A percentile compares a stretch with the other conserved stretches of the same genome.
Evolutionary conservation across 257 asterid species (phyloP).

Genomic region (Nyctanthes arbortristis): DNA sequence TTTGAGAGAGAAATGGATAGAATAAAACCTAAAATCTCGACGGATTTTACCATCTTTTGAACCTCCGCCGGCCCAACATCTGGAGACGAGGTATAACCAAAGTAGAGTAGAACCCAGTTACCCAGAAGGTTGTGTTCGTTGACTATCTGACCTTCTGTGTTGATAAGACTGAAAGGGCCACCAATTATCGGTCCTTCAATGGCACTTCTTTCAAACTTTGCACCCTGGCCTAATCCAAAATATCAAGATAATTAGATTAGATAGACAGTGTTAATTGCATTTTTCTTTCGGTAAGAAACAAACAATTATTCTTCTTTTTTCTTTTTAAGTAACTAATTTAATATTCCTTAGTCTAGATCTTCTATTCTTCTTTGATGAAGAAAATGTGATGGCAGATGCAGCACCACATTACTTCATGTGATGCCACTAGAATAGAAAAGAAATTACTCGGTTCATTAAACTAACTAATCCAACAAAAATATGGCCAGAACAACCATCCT

Average conservation of each 20-base stretch:
- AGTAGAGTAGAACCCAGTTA: slow-evolving; percentile 88
- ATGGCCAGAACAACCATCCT: not conserved
- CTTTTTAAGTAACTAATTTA: not conserved
- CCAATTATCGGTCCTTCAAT: slow-evolving; percentile 88
- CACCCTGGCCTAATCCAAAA: slow-evolving; percentile 68
- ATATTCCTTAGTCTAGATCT: not conserved
- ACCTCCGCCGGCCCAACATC: slow-evolving; percentile 97
- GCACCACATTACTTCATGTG: not conserved
- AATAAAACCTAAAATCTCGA: slow-evolving; percentile 64
- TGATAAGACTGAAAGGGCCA: slow-evolving; percentile 79
- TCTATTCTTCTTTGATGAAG: not conserved
- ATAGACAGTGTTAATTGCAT: not conserved
- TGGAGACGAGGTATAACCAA: slow-evolving; percentile 95
- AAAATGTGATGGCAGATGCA: not conserved
- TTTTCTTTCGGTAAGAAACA: not conserved
- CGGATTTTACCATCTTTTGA: slow-evolving; percentile 78
- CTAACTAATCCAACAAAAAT: not conserved
- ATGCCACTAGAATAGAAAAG: slow-evolving; percentile 13
- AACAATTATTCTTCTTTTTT: slow-evolving; percentile 1
- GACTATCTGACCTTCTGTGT: slow-evolving; percentile 62
- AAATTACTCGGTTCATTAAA: too few relatives aligned
- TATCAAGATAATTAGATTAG: not conserved
- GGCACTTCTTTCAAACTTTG: slow-evolving; percentile 81
- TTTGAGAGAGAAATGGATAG: slow-evolving; percentile 21
- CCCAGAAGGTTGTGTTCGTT: slow-evolving; percentile 80